These are phyloP conservation scores for Oryza coarctata DNA, from an alignment of 176 grass and related monocot species.

Conservation along the genomic window DNA sequence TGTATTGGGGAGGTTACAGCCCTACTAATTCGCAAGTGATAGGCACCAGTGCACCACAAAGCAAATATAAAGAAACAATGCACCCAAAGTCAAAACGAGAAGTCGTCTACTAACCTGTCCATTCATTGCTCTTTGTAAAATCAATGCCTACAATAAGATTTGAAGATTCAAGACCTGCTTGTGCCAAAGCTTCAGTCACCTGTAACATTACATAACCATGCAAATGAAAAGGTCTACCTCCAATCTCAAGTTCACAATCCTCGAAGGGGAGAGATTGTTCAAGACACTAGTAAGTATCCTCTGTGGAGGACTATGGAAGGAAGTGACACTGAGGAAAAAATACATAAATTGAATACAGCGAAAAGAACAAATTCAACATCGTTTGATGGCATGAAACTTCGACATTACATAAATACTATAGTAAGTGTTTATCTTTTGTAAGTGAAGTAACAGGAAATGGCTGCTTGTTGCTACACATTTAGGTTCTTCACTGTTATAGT, in stretches of 20 bases:
- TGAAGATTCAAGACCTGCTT: conserved; percentile 92
- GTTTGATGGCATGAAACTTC: neutral
- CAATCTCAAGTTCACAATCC: neutral
- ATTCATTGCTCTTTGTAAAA: conserved; percentile 96
- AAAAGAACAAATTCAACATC: neutral
- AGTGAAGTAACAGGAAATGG: neutral
- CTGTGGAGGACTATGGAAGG: neutral
- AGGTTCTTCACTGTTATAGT: neutral
- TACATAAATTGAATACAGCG: conserved; percentile 5
- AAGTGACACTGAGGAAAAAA: neutral
- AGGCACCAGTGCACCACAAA: conserved; percentile 1
- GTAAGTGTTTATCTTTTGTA: neutral
- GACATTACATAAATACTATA: neutral
- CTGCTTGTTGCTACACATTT: neutral
- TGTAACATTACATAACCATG: conserved; percentile 37
- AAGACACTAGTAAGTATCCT: neutral
- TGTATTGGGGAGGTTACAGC: neutral
- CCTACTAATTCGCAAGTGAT: no score
- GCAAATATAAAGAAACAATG: conserved; percentile 22
- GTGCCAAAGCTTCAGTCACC: conserved; percentile 85
- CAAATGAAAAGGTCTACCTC: neutral
- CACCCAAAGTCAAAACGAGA: conserved; percentile 24
- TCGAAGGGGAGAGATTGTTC: neutral
- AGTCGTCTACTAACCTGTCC: conserved; percentile 71
- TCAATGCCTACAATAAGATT: conserved; percentile 95